A percentile compares a stretch with the other conserved stretches of the same genome.
These are phyloP conservation scores for Mycena alexandri DNA, from an alignment of 768 basidiomycete genomes.

Conservation along the genomic window DNA sequence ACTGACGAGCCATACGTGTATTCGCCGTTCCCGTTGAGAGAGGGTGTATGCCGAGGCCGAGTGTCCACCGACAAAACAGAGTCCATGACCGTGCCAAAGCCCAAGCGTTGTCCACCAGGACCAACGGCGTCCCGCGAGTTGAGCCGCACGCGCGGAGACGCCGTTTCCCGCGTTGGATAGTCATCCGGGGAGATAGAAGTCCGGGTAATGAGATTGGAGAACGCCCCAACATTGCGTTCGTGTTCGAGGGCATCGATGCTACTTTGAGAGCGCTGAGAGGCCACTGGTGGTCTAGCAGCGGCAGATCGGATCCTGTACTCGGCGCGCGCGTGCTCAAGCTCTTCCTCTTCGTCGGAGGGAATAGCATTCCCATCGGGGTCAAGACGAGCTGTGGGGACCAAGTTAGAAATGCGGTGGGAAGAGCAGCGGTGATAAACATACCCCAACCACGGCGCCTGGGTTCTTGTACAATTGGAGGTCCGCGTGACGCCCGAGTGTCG, in stretches of 20 bases:
- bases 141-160: slow-evolving; percentile 41
- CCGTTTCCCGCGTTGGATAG: slow-evolving; percentile 17
- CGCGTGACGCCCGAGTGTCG: slow-evolving; percentile 23
- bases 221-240: slow-evolving; percentile 10
- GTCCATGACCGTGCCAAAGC: slow-evolving; percentile 36
- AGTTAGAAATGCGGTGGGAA: background rate
- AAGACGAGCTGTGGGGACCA: slow-evolving; percentile 54
- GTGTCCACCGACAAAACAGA: slow-evolving; percentile 36
- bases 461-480: slow-evolving; percentile 17
- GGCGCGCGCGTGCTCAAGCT: slow-evolving; percentile 66
- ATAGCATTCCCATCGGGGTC: slow-evolving; percentile 75
- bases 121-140: slow-evolving; percentile 32
- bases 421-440: slow-evolving; percentile 43
- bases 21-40: background rate
- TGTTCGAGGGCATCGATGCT: slow-evolving; percentile 16
- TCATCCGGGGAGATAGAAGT: slow-evolving; percentile 40
- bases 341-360: slow-evolving; percentile 71
- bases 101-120: slow-evolving; percentile 31
- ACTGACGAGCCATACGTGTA: slow-evolving; percentile 34
- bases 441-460: slow-evolving; percentile 61
- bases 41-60: slow-evolving; percentile 21
- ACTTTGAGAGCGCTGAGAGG: slow-evolving; percentile 22
- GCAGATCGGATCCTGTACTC: slow-evolving; percentile 57
- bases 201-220: slow-evolving; percentile 35
- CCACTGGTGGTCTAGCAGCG: slow-evolving; percentile 36